phyloP scores from a whole-genome alignment of 257 asterid species.

The Sherardia arvensis region DNA sequence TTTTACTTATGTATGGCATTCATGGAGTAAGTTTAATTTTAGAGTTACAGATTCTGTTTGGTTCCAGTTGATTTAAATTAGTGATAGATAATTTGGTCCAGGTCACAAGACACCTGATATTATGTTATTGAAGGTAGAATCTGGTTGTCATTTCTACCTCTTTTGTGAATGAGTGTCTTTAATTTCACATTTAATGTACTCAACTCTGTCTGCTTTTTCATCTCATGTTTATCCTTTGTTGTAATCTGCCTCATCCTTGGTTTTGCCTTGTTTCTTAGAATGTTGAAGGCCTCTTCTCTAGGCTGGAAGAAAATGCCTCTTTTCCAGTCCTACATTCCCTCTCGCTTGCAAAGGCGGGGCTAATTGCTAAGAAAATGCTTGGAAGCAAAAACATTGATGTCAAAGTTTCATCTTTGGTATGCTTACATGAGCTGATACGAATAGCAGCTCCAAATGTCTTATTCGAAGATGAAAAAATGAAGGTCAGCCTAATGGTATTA shows the following conservation, averaged over 20 bases:
- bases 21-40: not conserved
- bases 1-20: not conserved
- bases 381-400: conserved; percentile 18
- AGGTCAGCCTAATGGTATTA: conserved; percentile 9
- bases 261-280: not conserved
- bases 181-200: too few relatives aligned
- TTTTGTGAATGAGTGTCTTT: not conserved
- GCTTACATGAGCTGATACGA: conserved; percentile 22
- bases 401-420: conserved; percentile 20
- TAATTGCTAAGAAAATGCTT: conserved; percentile 15
- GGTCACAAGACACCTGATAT: not conserved
- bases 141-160: not conserved
- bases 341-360: conserved; percentile 13
- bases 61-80: not conserved
- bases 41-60: not conserved
- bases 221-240: not conserved
- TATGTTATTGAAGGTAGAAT: not conserved
- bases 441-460: conserved; percentile 24
- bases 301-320: conserved; percentile 14
- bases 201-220: too few relatives aligned
- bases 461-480: conserved; percentile 13
- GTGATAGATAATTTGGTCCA: not conserved
- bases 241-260: not conserved
- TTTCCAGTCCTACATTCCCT: conserved; percentile 13
- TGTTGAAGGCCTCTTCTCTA: not conserved